phyloP scores from a whole-genome alignment of 768 basidiomycete species.

The Lactifluus echinatus region DNA sequence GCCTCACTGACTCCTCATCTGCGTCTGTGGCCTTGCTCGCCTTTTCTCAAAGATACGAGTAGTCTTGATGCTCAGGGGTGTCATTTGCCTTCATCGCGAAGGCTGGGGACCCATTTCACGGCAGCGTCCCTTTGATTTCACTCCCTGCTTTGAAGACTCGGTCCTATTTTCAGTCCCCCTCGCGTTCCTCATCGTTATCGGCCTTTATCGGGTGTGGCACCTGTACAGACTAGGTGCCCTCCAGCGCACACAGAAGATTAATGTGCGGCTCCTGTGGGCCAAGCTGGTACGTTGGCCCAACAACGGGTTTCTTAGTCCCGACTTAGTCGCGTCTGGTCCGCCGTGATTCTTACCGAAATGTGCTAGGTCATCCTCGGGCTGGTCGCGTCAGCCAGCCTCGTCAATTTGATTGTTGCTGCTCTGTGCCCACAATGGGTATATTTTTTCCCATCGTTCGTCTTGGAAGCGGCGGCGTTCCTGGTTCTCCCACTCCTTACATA shows the following conservation, averaged over 20 bases:
- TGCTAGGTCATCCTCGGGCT: conserved; percentile 40
- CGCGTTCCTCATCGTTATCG: conserved; percentile 35
- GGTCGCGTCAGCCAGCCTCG: conserved; percentile 39
- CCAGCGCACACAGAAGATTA: conserved; percentile 35
- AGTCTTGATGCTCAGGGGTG: neutral
- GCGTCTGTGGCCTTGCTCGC: neutral
- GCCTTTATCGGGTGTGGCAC: conserved; percentile 32
- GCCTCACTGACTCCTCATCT: neutral
- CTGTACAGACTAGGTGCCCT: conserved; percentile 26
- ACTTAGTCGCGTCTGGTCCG: neutral
- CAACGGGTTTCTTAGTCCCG: too few relatives aligned
- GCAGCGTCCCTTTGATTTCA: conserved; percentile 61
- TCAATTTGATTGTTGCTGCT: conserved; percentile 35
- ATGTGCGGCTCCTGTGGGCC: conserved; percentile 41
- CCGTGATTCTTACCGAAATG: neutral
- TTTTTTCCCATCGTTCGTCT: conserved; percentile 42
- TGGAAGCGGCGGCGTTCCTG: conserved; percentile 50
- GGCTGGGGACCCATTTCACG: conserved; percentile 59
- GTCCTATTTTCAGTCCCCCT: conserved; percentile 49
- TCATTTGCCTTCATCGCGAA: conserved; percentile 45
- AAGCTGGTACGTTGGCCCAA: conserved; percentile 52
- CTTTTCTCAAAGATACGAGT: neutral
- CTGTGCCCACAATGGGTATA: conserved; percentile 31
- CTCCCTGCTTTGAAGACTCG: conserved; percentile 76
- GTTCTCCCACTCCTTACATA: conserved; percentile 45